Evolutionary conservation across 768 basidiomycete genomes (phyloP).

Genomic region (Lentinula sp.): DNA sequence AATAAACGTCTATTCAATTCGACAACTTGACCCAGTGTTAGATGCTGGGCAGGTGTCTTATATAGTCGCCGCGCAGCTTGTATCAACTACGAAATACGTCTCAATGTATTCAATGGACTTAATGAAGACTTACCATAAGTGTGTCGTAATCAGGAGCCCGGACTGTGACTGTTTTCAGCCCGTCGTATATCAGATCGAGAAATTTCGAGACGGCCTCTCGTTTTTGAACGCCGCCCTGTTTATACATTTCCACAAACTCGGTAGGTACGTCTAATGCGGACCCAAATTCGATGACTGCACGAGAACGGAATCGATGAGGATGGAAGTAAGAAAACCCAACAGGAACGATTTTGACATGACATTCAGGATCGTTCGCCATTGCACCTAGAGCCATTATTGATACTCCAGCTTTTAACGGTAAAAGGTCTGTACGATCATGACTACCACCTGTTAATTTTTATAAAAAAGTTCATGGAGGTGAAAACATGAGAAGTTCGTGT

Average conservation of each 20-base stretch:
- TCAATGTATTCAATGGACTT: not conserved
- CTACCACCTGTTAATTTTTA: constrained; percentile 69
- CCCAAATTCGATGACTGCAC: constrained; percentile 97
- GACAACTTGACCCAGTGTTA: constrained; percentile 93
- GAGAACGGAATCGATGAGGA: constrained; percentile 84
- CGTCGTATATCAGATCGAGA: constrained; percentile 88
- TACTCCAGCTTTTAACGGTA: constrained; percentile 96
- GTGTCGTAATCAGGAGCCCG: constrained; percentile 97
- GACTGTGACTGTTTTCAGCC: constrained; percentile 91
- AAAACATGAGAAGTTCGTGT: not conserved
- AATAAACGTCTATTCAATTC: constrained; percentile 90
- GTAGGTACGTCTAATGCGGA: constrained; percentile 85
- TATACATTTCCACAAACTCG: constrained; percentile 86
- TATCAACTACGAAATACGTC: constrained; percentile 56
- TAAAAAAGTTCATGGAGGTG: not conserved
- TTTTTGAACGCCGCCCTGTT: constrained; percentile 81
- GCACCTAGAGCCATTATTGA: constrained; percentile 98
- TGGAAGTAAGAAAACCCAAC: constrained; percentile 75
- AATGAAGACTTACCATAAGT: constrained; percentile 65
- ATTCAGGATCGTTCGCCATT: constrained; percentile 84
- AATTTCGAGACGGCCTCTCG: constrained; percentile 86
- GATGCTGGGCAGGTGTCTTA: constrained; percentile 89
- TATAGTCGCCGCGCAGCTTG: constrained; percentile 93
- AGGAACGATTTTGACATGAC: constrained; percentile 90
- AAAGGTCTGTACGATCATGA: constrained; percentile 93